Evolutionary conservation across 768 basidiomycete genomes (phyloP).

Genomic region (Lactarius trivialis): DNA sequence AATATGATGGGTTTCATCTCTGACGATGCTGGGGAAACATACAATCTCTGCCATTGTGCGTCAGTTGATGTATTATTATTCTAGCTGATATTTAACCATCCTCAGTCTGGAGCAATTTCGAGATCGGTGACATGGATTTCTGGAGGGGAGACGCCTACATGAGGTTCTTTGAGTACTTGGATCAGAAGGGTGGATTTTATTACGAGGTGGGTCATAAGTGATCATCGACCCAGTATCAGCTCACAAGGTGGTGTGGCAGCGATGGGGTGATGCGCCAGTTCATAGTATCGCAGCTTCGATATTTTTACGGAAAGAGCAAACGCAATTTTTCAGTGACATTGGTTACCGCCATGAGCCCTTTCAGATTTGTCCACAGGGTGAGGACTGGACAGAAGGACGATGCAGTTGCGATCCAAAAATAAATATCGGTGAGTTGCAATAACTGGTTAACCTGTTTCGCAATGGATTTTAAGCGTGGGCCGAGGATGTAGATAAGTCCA

Average conservation of each 20-base stretch:
- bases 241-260: slow-evolving; percentile 31
- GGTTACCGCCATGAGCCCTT: slow-evolving; percentile 79
- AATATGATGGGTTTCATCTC: slow-evolving; percentile 73
- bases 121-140: slow-evolving; percentile 77
- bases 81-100: neutral
- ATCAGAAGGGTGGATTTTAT: slow-evolving; percentile 78
- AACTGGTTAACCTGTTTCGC: neutral
- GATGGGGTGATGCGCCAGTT: slow-evolving; percentile 84
- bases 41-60: slow-evolving; percentile 72
- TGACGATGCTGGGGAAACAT: slow-evolving; percentile 59
- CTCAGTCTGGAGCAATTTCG: slow-evolving; percentile 89
- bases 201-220: slow-evolving; percentile 54
- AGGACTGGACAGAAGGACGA: slow-evolving; percentile 48
- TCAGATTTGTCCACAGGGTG: slow-evolving; percentile 64
- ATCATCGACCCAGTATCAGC: neutral
- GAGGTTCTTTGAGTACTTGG: slow-evolving; percentile 80
- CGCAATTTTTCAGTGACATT: slow-evolving; percentile 80
- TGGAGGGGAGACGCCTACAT: slow-evolving; percentile 78
- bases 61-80: neutral
- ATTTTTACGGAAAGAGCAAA: slow-evolving; percentile 67
- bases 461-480: neutral
- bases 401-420: slow-evolving; percentile 70
- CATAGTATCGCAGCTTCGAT: slow-evolving; percentile 78
- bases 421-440: slow-evolving; percentile 50
- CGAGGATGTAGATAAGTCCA: neutral